A percentile compares a stretch with the other conserved stretches of the same genome.
These are phyloP conservation scores for Omphalotus olearius DNA, from an alignment of 1,284 basidiomycete species.

Conservation along the genomic window DNA sequence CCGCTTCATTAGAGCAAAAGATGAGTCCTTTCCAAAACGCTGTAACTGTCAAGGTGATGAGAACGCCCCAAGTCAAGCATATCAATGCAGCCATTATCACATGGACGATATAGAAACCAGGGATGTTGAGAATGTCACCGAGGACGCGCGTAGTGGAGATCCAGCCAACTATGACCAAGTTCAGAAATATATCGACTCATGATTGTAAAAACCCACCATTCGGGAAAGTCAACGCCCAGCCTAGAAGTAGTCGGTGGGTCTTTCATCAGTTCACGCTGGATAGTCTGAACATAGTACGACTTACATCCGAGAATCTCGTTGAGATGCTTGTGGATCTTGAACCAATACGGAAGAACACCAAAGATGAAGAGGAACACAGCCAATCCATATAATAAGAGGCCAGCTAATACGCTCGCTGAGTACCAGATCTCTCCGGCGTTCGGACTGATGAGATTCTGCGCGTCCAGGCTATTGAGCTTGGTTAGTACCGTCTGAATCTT, in stretches of 20 bases:
- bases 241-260: constrained; percentile 17
- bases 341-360: constrained; percentile 43
- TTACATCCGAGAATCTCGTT: constrained; percentile 45
- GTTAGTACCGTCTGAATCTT: constrained; percentile 3
- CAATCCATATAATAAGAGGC: constrained; percentile 40
- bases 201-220: constrained; percentile 33
- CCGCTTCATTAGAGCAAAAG: constrained; percentile 40
- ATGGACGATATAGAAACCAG: constrained; percentile 36
- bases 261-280: not conserved
- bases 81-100: constrained; percentile 35
- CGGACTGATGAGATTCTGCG: constrained; percentile 34
- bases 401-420: constrained; percentile 34
- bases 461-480: constrained; percentile 28
- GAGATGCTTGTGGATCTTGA: constrained; percentile 44
- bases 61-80: constrained; percentile 34
- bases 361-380: constrained; percentile 46
- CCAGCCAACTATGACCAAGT: constrained; percentile 31
- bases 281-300: constrained; percentile 16
- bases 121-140: constrained; percentile 36
- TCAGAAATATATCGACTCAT: not conserved
- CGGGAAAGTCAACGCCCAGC: constrained; percentile 46
- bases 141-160: constrained; percentile 37
- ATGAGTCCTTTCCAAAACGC: constrained; percentile 42
- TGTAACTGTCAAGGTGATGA: constrained; percentile 35
- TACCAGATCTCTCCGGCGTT: constrained; percentile 46